A percentile compares a stretch with the other conserved stretches of the same genome.
These are phyloP conservation scores for Dillenia turbinata DNA, from an alignment of 164 flowering plant genomes.

Conservation along the genomic window DNA sequence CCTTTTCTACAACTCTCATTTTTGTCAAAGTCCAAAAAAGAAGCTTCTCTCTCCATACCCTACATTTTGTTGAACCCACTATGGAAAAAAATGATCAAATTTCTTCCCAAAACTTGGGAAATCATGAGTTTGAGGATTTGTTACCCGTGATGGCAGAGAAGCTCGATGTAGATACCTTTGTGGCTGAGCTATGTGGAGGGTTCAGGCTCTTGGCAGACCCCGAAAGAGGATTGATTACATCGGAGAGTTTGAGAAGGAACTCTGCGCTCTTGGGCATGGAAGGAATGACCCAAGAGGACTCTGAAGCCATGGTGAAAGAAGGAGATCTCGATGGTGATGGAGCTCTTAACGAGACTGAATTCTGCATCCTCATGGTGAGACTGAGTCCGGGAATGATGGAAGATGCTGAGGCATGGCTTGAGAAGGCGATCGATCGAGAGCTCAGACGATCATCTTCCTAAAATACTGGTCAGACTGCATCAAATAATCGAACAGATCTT, in stretches of 20 bases:
- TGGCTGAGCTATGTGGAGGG: constrained; percentile 70
- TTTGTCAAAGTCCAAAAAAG: too few relatives aligned
- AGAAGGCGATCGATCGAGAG: constrained; percentile 56
- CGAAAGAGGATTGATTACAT: constrained; percentile 46
- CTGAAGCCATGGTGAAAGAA: constrained; percentile 76
- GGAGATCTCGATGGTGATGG: constrained; percentile 93
- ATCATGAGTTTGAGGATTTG: constrained; percentile 54
- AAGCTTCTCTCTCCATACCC: too few relatives aligned
- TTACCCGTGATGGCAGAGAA: constrained; percentile 90
- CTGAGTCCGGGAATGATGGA: constrained; percentile 88
- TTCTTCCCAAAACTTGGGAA: not conserved
- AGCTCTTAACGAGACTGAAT: constrained; percentile 64
- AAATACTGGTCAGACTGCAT: too few relatives aligned
- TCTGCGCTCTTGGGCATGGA: constrained; percentile 64
- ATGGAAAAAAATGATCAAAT: too few relatives aligned
- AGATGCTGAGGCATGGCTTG: constrained; percentile 73
- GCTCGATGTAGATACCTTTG: constrained; percentile 65
- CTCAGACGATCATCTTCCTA: not conserved
- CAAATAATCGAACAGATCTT: too few relatives aligned
- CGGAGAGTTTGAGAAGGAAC: constrained; percentile 59
- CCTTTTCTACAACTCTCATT: too few relatives aligned
- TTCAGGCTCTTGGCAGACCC: constrained; percentile 68
- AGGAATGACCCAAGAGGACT: constrained; percentile 64
- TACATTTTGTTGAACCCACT: too few relatives aligned
- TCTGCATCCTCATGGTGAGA: constrained; percentile 86